These are phyloP conservation scores for Aspergillus oerlinghausenensis DNA, from an alignment of 2,329 filamentous ascomycete species.

Conservation along the genomic window DNA sequence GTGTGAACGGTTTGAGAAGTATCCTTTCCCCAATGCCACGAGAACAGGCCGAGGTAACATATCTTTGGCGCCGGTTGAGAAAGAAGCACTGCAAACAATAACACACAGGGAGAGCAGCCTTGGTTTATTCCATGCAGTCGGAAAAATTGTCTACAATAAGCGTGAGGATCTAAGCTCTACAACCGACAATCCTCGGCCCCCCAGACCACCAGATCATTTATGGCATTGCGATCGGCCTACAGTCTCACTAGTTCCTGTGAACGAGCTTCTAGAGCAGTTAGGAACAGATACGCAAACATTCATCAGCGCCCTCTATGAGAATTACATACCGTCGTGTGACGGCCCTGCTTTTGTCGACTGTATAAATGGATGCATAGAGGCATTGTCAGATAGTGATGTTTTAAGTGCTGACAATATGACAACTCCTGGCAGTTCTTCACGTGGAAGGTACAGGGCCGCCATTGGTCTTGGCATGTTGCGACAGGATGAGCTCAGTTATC, in stretches of 20 bases:
- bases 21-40: slow-evolving; percentile 64
- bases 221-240: slow-evolving; percentile 56
- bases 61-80: slow-evolving; percentile 67
- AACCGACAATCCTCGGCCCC: slow-evolving; percentile 38
- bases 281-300: slow-evolving; percentile 91
- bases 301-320: slow-evolving; percentile 85
- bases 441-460: slow-evolving; percentile 50
- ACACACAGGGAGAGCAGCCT: slow-evolving; percentile 84
- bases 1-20: slow-evolving; percentile 67
- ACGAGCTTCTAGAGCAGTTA: slow-evolving; percentile 83
- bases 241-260: slow-evolving; percentile 61
- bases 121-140: slow-evolving; percentile 93
- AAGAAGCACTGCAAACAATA: slow-evolving; percentile 72
- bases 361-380: slow-evolving; percentile 78
- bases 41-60: slow-evolving; percentile 47
- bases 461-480: slow-evolving; percentile 61
- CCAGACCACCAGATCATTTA: slow-evolving; percentile 58
- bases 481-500: slow-evolving; percentile 91
- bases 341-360: slow-evolving; percentile 66
- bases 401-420: slow-evolving; percentile 60
- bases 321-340: slow-evolving; percentile 79
- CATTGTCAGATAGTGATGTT: slow-evolving; percentile 81
- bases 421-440: slow-evolving; percentile 50
- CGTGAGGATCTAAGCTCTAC: slow-evolving; percentile 53
- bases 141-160: slow-evolving; percentile 96